Base-by-base conservation (phyloP, 257 asterid species). In the Jacaranda mimosifolia region DNA sequence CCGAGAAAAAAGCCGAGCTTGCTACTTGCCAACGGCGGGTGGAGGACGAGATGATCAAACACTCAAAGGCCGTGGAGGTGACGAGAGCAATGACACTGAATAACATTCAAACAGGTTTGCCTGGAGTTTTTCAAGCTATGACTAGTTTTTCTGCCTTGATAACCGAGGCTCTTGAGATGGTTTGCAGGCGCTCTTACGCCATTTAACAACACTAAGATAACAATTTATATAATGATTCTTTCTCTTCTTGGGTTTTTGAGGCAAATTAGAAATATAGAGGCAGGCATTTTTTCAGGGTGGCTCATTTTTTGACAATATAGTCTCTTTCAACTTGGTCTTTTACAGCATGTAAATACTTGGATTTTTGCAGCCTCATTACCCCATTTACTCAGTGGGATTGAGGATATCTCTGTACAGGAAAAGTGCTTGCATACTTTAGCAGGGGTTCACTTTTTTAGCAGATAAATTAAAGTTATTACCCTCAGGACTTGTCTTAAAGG, bases 61-160 rank as follows among this genome's bases (percentile, higher is more conserved):
- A 93, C 81, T 62, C 91, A 0, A 91, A 77, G 86, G 97, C 98
- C 3, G 92, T 91, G 0, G 99, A 96, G 71, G 96, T 96, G 82
- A 96, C 99, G 0, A 70, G 96, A 78, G 97, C 96, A 17, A 91
- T 91, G 98, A 93, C 97, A 1, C 78, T 93, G 75, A 90, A 92
- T 63, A 96, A 96, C 83, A 86, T 96, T 35, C 99, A 96, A 72
- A 96, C 98, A 0, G 99, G 99, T 8, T 80, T 96, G 84, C 99
- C 99, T 0, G 97, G 96, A 36, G 98, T 93, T 63, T 93, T 96
- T 80, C 97, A 90, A 84, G 99, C 99, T 14, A 85, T 96, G 94
- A 85, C 97, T 14, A 90, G 99, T 66, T 96, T 96, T 66, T 96
- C 99, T 4, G 86, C 88, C 59, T 76, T 91, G 82, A 80, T 96